Percentiles rank a stretch among this genome's conserved stretches.
Evolutionary conservation across 163 green algal species (phyloP).

Genomic region (Scenedesmus sp.): DNA sequence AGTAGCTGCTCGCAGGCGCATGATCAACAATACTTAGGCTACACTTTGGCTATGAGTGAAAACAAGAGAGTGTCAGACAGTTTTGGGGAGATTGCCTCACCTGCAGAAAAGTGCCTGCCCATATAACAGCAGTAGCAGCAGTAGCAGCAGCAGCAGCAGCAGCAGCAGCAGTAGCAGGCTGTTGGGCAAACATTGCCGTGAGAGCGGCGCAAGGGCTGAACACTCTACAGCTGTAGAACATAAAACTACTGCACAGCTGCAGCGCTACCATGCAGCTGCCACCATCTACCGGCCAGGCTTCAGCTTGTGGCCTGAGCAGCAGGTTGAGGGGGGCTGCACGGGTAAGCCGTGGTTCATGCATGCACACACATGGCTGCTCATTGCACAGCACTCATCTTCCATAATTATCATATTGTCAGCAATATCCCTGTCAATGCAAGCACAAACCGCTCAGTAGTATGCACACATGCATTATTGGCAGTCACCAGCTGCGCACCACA

Average conservation of each 20-base stretch:
- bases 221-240: not conserved
- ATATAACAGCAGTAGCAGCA: not conserved
- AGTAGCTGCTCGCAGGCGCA: too few species aligned
- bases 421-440: too few species aligned
- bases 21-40: too few species aligned
- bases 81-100: too few species aligned
- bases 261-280: not conserved
- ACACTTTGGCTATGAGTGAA: too few species aligned
- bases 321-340: not conserved
- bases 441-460: not conserved
- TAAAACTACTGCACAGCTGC: not conserved
- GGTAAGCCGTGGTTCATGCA: not conserved
- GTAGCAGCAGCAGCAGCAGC: not conserved
- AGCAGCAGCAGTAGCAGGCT: constrained; percentile 8
- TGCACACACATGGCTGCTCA: not conserved
- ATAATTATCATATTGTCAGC: too few species aligned
- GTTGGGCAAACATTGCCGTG: not conserved
- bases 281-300: not conserved
- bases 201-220: not conserved
- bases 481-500: not conserved
- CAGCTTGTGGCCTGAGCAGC: not conserved
- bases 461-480: not conserved
- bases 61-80: too few species aligned
- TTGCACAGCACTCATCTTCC: too few species aligned
- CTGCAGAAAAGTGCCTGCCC: too few species aligned